Conservation (phyloP, 1,139 yeast species). For the Pichia norvegensis region DNA sequence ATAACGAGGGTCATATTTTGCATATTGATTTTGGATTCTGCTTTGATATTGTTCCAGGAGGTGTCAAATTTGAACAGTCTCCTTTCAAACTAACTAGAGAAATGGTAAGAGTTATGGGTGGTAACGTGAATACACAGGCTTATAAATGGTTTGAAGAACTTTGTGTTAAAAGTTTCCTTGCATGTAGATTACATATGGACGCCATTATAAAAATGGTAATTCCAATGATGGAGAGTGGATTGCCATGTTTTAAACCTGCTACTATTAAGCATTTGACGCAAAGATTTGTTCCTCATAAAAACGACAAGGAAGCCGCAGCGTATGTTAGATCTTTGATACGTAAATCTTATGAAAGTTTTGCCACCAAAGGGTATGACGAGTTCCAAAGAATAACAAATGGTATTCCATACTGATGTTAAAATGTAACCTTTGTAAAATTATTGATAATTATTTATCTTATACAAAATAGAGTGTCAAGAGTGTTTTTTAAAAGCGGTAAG, state of each 20-base stretch:
- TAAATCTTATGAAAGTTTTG: slow-evolving; percentile 79
- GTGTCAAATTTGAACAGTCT: slow-evolving; percentile 93
- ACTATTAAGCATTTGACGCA: slow-evolving; percentile 71
- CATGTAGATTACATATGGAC: slow-evolving; percentile 86
- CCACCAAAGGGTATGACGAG: slow-evolving; percentile 94
- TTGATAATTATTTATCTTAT: not conserved
- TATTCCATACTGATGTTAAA: slow-evolving; percentile 60
- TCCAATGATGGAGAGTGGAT: slow-evolving; percentile 93
- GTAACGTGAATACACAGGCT: slow-evolving; percentile 74
- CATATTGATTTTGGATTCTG: slow-evolving; percentile 99
- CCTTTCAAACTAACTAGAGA: slow-evolving; percentile 96
- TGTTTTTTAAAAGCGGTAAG: not conserved
- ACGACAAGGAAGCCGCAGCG: slow-evolving; percentile 79
- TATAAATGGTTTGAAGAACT: slow-evolving; percentile 92
- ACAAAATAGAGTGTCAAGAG: too few species aligned
- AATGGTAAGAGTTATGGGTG: slow-evolving; percentile 95
- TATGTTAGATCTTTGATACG: slow-evolving; percentile 69
- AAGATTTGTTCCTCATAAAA: slow-evolving; percentile 74
- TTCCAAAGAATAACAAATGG: slow-evolving; percentile 96
- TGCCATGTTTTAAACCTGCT: slow-evolving; percentile 88
- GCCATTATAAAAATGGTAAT: slow-evolving; percentile 75
- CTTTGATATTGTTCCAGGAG: slow-evolving; percentile 98
- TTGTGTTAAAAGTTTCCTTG: slow-evolving; percentile 85
- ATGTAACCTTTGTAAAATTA: not conserved
- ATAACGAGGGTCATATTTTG: slow-evolving; percentile 84